Percentiles rank a stretch among this genome's conserved stretches.
Evolutionary conservation across 768 basidiomycete species (phyloP).

Genomic region (Lentinula detonsa): DNA sequence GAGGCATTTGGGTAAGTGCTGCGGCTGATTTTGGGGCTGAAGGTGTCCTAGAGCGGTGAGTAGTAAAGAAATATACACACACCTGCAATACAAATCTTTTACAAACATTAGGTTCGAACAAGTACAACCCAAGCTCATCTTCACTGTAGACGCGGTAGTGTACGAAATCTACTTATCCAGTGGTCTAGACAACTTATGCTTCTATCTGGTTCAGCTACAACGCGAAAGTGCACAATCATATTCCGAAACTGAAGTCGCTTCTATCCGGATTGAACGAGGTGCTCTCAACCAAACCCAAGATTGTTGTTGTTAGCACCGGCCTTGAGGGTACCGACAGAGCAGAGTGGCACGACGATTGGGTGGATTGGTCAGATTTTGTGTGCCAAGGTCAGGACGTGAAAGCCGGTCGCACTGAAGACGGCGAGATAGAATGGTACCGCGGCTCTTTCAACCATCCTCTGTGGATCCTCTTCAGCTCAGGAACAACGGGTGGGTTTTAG

Average conservation of each 20-base stretch:
- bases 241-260: constrained; percentile 56
- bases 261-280: constrained; percentile 42
- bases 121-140: constrained; percentile 68
- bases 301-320: constrained; percentile 52
- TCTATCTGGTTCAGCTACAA: constrained; percentile 47
- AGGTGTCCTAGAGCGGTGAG: constrained; percentile 67
- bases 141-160: constrained; percentile 70
- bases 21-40: constrained; percentile 79
- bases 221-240: constrained; percentile 60
- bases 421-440: constrained; percentile 60
- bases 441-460: constrained; percentile 71
- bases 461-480: constrained; percentile 83
- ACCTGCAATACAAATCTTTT: constrained; percentile 2
- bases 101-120: constrained; percentile 54
- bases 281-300: constrained; percentile 32
- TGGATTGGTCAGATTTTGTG: constrained; percentile 49
- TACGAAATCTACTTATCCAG: constrained; percentile 23
- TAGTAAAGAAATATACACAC: constrained; percentile 6
- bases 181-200: not conserved
- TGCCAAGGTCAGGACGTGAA: constrained; percentile 35
- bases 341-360: constrained; percentile 44
- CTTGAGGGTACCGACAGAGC: constrained; percentile 24
- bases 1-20: constrained; percentile 79
- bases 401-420: constrained; percentile 42
- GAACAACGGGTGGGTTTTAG: constrained; percentile 57